Base-by-base conservation (phyloP, 2,329 filamentous ascomycete genomes). In the Aspergillus cejpii region DNA sequence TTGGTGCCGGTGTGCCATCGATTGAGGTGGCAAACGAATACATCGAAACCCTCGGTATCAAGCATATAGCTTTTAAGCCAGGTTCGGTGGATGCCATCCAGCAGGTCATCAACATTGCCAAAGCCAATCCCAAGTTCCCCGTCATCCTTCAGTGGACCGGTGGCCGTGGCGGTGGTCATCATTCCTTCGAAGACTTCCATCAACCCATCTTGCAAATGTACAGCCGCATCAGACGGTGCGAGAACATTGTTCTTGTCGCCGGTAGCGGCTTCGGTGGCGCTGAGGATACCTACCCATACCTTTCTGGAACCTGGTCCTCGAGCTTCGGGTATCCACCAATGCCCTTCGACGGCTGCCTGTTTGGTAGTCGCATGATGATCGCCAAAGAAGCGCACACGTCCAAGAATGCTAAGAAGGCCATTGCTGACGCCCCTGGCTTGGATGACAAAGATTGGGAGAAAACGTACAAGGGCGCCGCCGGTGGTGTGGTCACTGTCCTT, bases 181-280 rank as follows among this genome's bases (percentile, higher is more conserved):
- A 95, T 72, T 94, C 88, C 1, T 94, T 84, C 51, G 89, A 95
- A 65, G 89, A 95, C 66, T 95, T 95, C 77, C 89, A 95, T 66
- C 84, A 90, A 61, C 89, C 89, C 5, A 84, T 95, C 39, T 72
- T 95, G 12, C 83, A 88, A 59, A 94, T 94, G 86, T 96, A 96
- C 65, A 80, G 83, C 55, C 83, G 89, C 45, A 89, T 96, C 54
- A 81, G 90, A 62, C 82, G 87, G 62, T 85, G 84, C 54, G 78
- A 85, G 55, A 95, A 95, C 70, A 83, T 95, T 52, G 84, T 94
- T 49, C 76, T 95, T 8, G 80, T 95, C 46, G 90, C 87, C 33
- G 89, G 89, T 40, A 92, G 86, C 73, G 89, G 89, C 39, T 95
- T 95, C 58, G 89, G 89, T 66, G 87, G 87, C 44, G 80, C 88